Base-by-base conservation (phyloP, 805 yeast genomes). In the Monosporozyma yasuniensis region DNA sequence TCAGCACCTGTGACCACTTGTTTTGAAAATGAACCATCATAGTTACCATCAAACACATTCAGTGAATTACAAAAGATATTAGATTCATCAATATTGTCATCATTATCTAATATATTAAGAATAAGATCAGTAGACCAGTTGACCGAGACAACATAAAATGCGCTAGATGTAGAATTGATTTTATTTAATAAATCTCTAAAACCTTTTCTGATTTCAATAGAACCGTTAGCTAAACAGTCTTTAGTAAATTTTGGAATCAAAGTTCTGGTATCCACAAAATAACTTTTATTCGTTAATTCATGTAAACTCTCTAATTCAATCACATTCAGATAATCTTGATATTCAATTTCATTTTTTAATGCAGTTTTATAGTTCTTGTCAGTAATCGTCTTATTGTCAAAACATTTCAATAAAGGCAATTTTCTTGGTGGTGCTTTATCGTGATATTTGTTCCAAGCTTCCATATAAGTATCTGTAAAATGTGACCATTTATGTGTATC, bases 121-220 rank as follows among this genome's bases (percentile, higher is more conserved):
- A 65, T 64, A 42, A 65, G 62, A 38, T 62, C 64, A 16, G 46
- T 44, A 12, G 65, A 63, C 69, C 69, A 65, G 49, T 64, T 64
- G 7, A 65, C 53, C 1, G 68, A 64, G 6, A 65, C 22, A n/a
- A 65, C 43, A 41, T 58, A 57, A 21, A 60, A 51, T 9, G 49
- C 16, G 7, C 34, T 42, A 12, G 30, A 49, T 21, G 48, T 42
- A 21, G 51, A 12, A 28, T 51, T 12, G 18, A 42, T 35, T 10
- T 45, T 16, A 6, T 35, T 22, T 4, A 55, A 34, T 12, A 54
- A 56, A 6, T 48, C 47, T 12, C 44, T 47, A 27, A 62, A 60
- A 7, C 58, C 62, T 4, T 46, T n/a, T 49, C 56, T 47, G 10
- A 59, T 19, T 18, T 44, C 44, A 12, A 50, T 16, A 6, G 37